These are phyloP conservation scores for Amylocystis lapponica DNA, from an alignment of 768 basidiomycete genomes.

Conservation along the genomic window DNA sequence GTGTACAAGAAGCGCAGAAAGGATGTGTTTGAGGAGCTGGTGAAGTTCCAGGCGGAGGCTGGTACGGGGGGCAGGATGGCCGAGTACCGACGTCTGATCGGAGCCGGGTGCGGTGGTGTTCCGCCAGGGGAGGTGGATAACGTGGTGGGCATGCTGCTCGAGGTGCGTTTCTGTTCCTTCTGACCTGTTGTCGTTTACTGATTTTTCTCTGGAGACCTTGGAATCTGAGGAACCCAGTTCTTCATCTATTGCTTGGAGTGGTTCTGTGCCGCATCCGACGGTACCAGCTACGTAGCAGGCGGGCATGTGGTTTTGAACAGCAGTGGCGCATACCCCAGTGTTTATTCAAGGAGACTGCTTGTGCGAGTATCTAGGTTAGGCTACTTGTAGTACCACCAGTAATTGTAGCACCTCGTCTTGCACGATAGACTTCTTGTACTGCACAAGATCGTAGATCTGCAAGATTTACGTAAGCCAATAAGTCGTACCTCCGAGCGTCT, in stretches of 20 bases:
- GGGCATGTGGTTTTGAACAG: too few species aligned
- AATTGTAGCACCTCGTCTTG: neutral
- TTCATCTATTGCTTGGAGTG: conserved; percentile 38
- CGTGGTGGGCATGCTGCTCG: conserved; percentile 77
- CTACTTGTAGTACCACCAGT: neutral
- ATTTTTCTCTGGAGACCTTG: conserved; percentile 48
- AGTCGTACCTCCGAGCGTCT: too few species aligned
- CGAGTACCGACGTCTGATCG: conserved; percentile 85
- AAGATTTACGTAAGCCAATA: too few species aligned
- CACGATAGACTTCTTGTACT: neutral
- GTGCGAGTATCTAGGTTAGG: conserved; percentile 1
- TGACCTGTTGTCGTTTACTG: neutral
- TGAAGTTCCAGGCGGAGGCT: conserved; percentile 79
- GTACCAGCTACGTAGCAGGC: neutral
- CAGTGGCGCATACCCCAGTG: too few species aligned
- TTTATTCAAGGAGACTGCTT: too few species aligned
- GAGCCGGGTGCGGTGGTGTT: conserved; percentile 85
- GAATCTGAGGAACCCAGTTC: conserved; percentile 78
- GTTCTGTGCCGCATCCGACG: conserved; percentile 7
- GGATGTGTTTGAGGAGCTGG: conserved; percentile 68
- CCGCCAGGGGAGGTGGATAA: conserved; percentile 84
- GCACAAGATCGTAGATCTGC: neutral
- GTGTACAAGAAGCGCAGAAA: conserved; percentile 65
- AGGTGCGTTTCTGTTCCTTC: conserved; percentile 42
- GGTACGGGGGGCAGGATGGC: conserved; percentile 87